A percentile compares a stretch with the other conserved stretches of the same genome.
Conservation (phyloP, 2,329 filamentous ascomycete species). For the Penicillium glabrum region DNA sequence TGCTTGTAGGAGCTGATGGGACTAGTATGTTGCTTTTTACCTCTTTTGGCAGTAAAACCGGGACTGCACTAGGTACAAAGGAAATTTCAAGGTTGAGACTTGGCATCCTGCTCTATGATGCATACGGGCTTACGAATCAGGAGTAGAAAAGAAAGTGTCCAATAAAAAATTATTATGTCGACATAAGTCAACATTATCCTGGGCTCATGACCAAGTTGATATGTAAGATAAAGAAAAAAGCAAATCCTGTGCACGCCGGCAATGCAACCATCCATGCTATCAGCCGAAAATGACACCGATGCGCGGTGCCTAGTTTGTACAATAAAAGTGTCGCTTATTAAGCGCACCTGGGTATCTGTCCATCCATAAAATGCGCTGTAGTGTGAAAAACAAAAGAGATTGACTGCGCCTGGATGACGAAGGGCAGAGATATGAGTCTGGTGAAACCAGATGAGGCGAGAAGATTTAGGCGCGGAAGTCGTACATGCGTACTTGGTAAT, state of each 20-base stretch:
- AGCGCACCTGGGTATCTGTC: constrained; percentile 24
- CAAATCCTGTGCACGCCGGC: neutral
- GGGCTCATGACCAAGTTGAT: neutral
- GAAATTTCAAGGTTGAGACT: too few relatives aligned
- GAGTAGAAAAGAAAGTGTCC: neutral
- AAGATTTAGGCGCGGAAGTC: constrained; percentile 57
- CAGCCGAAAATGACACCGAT: neutral
- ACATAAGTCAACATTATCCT: neutral
- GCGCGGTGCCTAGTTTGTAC: constrained; percentile 1
- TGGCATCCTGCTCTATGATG: too few relatives aligned
- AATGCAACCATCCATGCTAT: neutral
- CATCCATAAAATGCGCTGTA: constrained; percentile 5
- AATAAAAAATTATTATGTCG: neutral
- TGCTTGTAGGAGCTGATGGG: too few relatives aligned
- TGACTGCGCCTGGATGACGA: neutral
- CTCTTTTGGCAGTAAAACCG: too few relatives aligned
- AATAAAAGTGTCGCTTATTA: neutral
- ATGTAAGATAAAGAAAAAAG: neutral
- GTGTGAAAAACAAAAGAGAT: constrained; percentile 1
- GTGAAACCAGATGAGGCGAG: neutral
- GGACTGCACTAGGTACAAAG: too few relatives aligned
- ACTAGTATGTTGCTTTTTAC: too few relatives aligned
- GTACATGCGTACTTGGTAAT: constrained; percentile 85
- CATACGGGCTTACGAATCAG: neutral
- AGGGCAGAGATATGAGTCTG: constrained; percentile 4